Evolutionary conservation across 176 grass and related monocot genomes (phyloP).

Genomic region (Phyllostachys edulis): DNA sequence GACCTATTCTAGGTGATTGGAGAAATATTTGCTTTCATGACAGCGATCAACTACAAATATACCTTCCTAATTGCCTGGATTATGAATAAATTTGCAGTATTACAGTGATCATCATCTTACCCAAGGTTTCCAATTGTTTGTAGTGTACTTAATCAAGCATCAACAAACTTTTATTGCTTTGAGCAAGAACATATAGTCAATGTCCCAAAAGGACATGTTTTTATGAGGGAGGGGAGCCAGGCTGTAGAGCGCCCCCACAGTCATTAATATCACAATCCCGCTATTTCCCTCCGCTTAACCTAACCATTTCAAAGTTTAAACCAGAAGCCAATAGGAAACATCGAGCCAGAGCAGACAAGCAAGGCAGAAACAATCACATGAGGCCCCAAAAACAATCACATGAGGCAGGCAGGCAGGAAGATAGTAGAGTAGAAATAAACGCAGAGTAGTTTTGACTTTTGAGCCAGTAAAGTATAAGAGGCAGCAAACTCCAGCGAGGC

Average conservation of each 20-base stretch:
- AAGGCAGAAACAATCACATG: not conserved
- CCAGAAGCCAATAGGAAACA: not conserved
- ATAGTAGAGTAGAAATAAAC: not conserved
- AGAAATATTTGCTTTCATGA: too few relatives aligned
- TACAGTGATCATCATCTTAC: too few relatives aligned
- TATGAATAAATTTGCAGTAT: too few relatives aligned
- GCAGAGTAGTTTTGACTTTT: not conserved
- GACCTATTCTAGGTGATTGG: too few relatives aligned
- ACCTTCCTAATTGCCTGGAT: too few relatives aligned
- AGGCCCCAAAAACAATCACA: too few relatives aligned
- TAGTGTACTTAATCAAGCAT: too few relatives aligned
- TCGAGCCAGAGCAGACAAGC: not conserved
- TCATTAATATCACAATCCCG: not conserved
- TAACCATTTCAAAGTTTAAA: not conserved
- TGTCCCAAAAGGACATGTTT: too few relatives aligned
- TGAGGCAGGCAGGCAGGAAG: not conserved
- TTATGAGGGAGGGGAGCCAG: not conserved
- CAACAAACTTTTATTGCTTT: too few relatives aligned
- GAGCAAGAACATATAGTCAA: too few relatives aligned
- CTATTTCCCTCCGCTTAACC: not conserved
- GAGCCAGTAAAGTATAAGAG: not conserved
- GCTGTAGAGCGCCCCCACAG: not conserved
- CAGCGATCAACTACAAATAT: too few relatives aligned
- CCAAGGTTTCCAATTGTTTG: too few relatives aligned
- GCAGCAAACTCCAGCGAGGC: constrained; percentile 6